Conservation (phyloP, 108 stramenopile genomes). For the Chaetoceros muelleri region DNA sequence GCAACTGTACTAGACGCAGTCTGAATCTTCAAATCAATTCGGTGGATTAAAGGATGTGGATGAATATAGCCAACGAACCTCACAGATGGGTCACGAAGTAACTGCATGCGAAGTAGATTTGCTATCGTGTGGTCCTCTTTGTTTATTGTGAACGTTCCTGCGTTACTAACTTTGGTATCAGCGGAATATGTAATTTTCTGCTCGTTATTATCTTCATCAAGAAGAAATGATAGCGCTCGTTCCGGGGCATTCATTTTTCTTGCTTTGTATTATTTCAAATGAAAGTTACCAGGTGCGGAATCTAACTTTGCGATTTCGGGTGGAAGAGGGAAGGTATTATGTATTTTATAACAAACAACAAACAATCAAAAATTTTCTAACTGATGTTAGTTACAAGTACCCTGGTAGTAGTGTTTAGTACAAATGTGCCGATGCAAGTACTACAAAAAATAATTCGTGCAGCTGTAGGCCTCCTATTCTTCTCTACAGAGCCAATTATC, state of each 20-base stretch:
- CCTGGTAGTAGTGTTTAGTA: no score
- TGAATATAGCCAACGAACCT: constrained; percentile 89
- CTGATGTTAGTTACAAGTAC: no score
- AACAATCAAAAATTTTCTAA: no score
- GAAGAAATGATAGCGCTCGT: constrained; percentile 64
- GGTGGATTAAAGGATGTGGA: constrained; percentile 90
- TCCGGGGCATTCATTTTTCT: constrained; percentile 85
- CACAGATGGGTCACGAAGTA: constrained; percentile 79
- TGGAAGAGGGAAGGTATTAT: no score
- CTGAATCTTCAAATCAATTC: constrained; percentile 80
- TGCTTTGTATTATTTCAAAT: no score
- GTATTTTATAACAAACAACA: no score
- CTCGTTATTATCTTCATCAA: constrained; percentile 75
- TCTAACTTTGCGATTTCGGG: no score
- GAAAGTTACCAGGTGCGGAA: no score
- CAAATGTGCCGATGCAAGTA: no score
- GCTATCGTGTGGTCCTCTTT: constrained; percentile 96
- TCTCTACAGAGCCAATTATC: no score
- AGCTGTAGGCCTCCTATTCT: no score
- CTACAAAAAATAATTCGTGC: no score
- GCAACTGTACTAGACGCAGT: constrained; percentile 62
- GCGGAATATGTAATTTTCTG: constrained; percentile 67
- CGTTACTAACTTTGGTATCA: constrained; percentile 89
- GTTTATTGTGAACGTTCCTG: constrained; percentile 92
- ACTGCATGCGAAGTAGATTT: constrained; percentile 91